phyloP scores from a whole-genome alignment of 371 early-diverging fungal species.

The Lichtheimia hyalospora region DNA sequence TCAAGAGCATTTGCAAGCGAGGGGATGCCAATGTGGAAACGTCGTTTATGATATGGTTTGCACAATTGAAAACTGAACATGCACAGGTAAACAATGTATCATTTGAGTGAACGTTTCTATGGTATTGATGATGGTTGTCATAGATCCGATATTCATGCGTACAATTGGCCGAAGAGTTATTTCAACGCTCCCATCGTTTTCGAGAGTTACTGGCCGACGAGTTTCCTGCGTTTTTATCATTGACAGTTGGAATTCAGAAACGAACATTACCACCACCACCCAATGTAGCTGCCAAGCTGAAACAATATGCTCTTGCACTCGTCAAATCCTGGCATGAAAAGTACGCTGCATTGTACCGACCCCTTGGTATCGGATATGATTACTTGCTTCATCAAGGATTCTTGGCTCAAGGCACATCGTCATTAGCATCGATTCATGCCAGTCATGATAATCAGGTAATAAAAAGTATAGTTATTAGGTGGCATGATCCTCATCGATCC shows the following conservation, averaged over 20 bases:
- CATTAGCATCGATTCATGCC: slow-evolving; percentile 22
- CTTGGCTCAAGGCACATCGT: slow-evolving; percentile 1
- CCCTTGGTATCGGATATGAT: slow-evolving; percentile 56
- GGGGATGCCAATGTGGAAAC: slow-evolving; percentile 40
- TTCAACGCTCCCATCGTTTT: slow-evolving; percentile 67
- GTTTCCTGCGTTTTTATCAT: slow-evolving; percentile 54
- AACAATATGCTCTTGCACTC: slow-evolving; percentile 47
- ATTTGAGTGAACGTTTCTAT: not conserved
- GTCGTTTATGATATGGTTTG: slow-evolving; percentile 48
- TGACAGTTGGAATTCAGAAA: slow-evolving; percentile 61
- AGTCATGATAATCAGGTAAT: slow-evolving; percentile 23
- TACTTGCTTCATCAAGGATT: slow-evolving; percentile 42
- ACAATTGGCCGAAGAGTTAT: slow-evolving; percentile 63
- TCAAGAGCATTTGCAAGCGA: slow-evolving; percentile 59
- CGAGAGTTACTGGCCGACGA: slow-evolving; percentile 53
- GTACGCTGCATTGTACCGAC: slow-evolving; percentile 54
- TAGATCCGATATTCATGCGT: slow-evolving; percentile 68
- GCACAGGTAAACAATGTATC: slow-evolving; percentile 48
- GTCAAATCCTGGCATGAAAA: slow-evolving; percentile 59
- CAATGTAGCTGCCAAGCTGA: slow-evolving; percentile 51
- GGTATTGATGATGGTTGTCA: not conserved
- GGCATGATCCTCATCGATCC: not conserved
- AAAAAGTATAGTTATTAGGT: too few species aligned
- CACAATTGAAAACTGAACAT: slow-evolving; percentile 61
- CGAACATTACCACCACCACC: slow-evolving; percentile 59